Conservation (phyloP, 441 rosid genomes). For the Populus tomentosa region DNA sequence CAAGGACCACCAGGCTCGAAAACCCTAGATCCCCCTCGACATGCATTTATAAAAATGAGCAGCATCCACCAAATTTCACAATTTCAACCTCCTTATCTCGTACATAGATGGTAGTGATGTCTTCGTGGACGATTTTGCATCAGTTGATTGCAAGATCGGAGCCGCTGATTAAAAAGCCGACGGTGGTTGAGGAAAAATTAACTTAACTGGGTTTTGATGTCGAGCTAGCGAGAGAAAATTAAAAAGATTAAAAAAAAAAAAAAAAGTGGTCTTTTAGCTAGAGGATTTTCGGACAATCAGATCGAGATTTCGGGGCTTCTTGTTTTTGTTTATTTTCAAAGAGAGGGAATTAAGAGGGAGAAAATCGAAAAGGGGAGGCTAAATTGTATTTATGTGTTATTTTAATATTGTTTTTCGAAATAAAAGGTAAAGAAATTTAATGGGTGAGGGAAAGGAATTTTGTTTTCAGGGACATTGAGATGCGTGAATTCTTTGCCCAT, state of each 20-base stretch:
- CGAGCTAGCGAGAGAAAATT: not conserved
- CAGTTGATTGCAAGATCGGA: slow-evolving; percentile 26
- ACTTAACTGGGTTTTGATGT: not conserved
- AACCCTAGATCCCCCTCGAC: slow-evolving; percentile 76
- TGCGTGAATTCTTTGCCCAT: slow-evolving; percentile 45
- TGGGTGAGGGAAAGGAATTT: slow-evolving; percentile 35
- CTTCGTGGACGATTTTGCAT: slow-evolving; percentile 17
- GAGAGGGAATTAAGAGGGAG: not conserved
- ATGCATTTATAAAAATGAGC: slow-evolving; percentile 59
- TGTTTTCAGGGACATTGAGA: slow-evolving; percentile 23
- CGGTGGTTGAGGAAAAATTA: not conserved
- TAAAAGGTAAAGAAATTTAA: slow-evolving; percentile 12
- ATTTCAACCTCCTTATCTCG: slow-evolving; percentile 28
- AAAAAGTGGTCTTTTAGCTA: not conserved
- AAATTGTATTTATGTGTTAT: not conserved
- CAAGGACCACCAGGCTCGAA: slow-evolving; percentile 68
- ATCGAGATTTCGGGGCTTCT: slow-evolving; percentile 32
- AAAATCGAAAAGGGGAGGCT: not conserved
- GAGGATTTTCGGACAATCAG: slow-evolving; percentile 21
- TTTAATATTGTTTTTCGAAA: not conserved
- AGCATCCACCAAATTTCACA: slow-evolving; percentile 33
- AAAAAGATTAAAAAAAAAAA: not conserved
- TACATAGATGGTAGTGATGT: slow-evolving; percentile 10
- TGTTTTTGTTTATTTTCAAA: not conserved
- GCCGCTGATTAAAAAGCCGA: not conserved